phyloP scores from a whole-genome alignment of 75 land plant species.

The Azolla pinnata region DNA sequence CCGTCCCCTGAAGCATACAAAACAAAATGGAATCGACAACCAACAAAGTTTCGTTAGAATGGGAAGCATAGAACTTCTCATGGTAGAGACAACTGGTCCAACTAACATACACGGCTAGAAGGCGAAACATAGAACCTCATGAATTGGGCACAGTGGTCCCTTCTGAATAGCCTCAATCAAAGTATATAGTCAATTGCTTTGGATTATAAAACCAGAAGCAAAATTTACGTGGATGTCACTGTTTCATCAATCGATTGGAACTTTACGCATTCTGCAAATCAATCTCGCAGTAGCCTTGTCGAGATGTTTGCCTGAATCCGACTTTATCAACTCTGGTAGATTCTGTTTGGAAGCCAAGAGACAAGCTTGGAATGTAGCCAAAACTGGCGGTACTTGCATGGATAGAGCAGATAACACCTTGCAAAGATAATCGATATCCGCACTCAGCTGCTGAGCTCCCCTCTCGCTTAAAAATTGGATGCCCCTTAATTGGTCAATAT shows the following conservation, averaged over 20 bases:
- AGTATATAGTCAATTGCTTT: too few relatives aligned
- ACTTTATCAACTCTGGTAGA: constrained; percentile 57
- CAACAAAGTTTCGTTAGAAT: too few relatives aligned
- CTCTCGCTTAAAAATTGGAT: constrained; percentile 86
- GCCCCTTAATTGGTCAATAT: constrained; percentile 80
- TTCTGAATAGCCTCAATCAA: too few relatives aligned
- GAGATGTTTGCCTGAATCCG: constrained; percentile 48
- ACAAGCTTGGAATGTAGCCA: constrained; percentile 79
- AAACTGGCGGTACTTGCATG: constrained; percentile 71
- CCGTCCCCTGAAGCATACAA: too few relatives aligned
- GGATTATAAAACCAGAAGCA: too few relatives aligned
- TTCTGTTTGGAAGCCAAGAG: constrained; percentile 57
- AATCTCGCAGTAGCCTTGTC: constrained; percentile 76
- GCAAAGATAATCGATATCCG: constrained; percentile 88
- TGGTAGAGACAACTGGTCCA: too few relatives aligned
- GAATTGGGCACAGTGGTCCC: too few relatives aligned
- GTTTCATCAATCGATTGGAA: constrained; percentile 38
- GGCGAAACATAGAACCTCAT: too few relatives aligned
- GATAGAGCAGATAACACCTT: constrained; percentile 92
- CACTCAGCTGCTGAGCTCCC: constrained; percentile 88
- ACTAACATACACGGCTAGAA: too few relatives aligned
- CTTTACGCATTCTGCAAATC: constrained; percentile 85
- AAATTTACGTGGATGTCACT: too few relatives aligned
- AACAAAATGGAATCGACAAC: too few relatives aligned
- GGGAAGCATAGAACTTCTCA: too few relatives aligned